Percentiles rank a stretch among this genome's conserved stretches.
Evolutionary conservation across 192 early-diverging fungal genomes (phyloP).

Genomic region (Borealophlyctis nickersoniae): DNA sequence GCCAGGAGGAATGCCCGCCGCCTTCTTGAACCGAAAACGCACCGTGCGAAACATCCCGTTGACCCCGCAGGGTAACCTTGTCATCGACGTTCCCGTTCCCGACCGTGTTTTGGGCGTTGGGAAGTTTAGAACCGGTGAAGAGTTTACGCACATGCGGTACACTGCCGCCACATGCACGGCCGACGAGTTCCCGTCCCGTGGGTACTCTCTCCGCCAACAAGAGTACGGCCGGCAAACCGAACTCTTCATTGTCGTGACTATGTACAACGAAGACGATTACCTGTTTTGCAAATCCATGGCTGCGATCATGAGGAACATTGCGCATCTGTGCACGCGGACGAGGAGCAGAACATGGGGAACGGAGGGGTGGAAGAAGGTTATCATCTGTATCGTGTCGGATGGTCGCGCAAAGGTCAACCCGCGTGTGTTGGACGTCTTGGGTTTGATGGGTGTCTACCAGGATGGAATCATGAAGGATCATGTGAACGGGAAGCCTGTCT

Average conservation of each 20-base stretch:
- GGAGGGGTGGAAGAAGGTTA: slow-evolving; percentile 87
- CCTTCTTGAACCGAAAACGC: slow-evolving; percentile 19
- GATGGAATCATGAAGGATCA: slow-evolving; percentile 53
- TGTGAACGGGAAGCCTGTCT: slow-evolving; percentile 68
- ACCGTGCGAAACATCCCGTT: slow-evolving; percentile 42
- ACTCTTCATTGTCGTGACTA: slow-evolving; percentile 89
- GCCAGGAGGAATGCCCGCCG: background rate
- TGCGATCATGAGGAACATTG: slow-evolving; percentile 87
- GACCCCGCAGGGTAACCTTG: slow-evolving; percentile 45
- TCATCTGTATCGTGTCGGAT: slow-evolving; percentile 91
- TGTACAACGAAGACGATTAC: slow-evolving; percentile 85
- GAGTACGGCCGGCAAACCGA: slow-evolving; percentile 76
- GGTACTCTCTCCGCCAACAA: slow-evolving; percentile 69
- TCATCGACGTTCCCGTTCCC: slow-evolving; percentile 42
- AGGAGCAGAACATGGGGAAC: slow-evolving; percentile 76
- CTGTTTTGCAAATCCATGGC: slow-evolving; percentile 87
- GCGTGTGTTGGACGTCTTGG: slow-evolving; percentile 74
- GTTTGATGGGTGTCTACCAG: slow-evolving; percentile 70
- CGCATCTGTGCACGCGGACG: slow-evolving; percentile 76
- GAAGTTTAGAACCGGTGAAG: slow-evolving; percentile 57
- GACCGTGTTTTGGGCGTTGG: slow-evolving; percentile 34
- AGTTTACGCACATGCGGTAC: slow-evolving; percentile 93
- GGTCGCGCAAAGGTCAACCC: slow-evolving; percentile 79
- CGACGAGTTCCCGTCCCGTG: slow-evolving; percentile 64
- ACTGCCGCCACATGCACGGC: slow-evolving; percentile 88